Conservation (phyloP, 2,329 filamentous ascomycete species). For the Thelonectria olida region DNA sequence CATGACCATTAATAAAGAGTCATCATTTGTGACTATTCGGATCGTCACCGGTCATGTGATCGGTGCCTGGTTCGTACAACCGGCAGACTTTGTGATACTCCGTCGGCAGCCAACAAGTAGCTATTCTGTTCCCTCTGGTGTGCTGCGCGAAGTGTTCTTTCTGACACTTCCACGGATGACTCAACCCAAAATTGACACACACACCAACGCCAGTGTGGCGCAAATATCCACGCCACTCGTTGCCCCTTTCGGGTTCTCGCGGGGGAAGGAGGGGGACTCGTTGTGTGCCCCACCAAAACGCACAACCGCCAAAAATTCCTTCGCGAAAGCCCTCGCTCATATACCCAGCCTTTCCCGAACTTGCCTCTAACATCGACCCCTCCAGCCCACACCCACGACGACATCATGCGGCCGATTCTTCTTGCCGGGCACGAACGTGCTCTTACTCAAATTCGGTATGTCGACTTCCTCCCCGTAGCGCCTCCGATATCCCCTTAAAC, state of each 20-base stretch:
- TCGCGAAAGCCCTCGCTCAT: slow-evolving; percentile 46
- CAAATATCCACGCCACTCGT: slow-evolving; percentile 8
- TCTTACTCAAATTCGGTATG: slow-evolving; percentile 90
- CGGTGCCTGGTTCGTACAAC: not conserved
- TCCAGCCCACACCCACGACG: slow-evolving; percentile 38
- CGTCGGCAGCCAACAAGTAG: too few relatives aligned
- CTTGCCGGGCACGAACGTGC: slow-evolving; percentile 96
- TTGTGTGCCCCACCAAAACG: slow-evolving; percentile 54
- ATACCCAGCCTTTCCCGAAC: slow-evolving; percentile 43
- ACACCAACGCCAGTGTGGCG: not conserved
- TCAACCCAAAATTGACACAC: slow-evolving; percentile 30
- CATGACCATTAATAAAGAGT: not conserved
- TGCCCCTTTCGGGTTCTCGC: slow-evolving; percentile 23
- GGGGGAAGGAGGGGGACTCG: slow-evolving; percentile 31
- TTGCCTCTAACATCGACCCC: slow-evolving; percentile 41
- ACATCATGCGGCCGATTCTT: slow-evolving; percentile 94
- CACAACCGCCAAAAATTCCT: slow-evolving; percentile 58
- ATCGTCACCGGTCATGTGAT: not conserved
- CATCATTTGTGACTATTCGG: not conserved
- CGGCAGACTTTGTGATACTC: not conserved
- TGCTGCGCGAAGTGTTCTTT: too few relatives aligned
- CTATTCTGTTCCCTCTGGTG: too few relatives aligned
- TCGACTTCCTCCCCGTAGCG: slow-evolving; percentile 19
- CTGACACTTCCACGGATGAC: too few relatives aligned
- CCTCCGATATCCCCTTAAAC: too few relatives aligned